Evolutionary conservation across 2,329 filamentous ascomycete genomes (phyloP).

Genomic region (Talaromyces amestolkiae): DNA sequence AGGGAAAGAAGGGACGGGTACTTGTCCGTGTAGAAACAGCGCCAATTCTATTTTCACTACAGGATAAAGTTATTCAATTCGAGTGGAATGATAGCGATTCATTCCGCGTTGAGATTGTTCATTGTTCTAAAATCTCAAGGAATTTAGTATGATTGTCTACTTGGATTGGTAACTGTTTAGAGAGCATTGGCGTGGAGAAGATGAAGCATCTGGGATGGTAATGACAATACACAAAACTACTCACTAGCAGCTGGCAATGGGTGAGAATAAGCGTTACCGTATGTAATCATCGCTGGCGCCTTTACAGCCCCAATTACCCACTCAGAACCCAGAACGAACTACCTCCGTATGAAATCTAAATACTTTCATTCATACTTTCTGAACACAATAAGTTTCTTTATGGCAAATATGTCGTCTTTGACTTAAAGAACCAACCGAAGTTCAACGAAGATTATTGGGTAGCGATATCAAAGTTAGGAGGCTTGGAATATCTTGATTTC

Average conservation of each 20-base stretch:
- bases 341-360: too few species aligned
- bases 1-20: slow-evolving; percentile 6
- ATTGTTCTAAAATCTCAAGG: neutral
- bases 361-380: neutral
- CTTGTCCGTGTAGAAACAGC: neutral
- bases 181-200: neutral
- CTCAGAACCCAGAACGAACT: neutral
- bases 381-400: neutral
- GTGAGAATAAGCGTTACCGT: neutral
- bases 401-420: neutral
- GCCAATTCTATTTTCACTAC: slow-evolving; percentile 4
- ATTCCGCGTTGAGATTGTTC: too few species aligned
- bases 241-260: neutral
- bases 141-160: neutral
- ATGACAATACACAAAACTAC: neutral
- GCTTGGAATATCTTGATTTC: neutral
- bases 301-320: neutral
- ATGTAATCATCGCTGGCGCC: neutral
- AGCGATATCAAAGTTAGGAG: neutral
- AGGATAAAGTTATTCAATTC: neutral
- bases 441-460: neutral
- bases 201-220: slow-evolving; percentile 5
- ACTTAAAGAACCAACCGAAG: neutral
- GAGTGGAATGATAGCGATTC: too few species aligned
- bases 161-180: neutral